phyloP scores from a whole-genome alignment of 768 basidiomycete species.

The Hygrocybe punicea region DNA sequence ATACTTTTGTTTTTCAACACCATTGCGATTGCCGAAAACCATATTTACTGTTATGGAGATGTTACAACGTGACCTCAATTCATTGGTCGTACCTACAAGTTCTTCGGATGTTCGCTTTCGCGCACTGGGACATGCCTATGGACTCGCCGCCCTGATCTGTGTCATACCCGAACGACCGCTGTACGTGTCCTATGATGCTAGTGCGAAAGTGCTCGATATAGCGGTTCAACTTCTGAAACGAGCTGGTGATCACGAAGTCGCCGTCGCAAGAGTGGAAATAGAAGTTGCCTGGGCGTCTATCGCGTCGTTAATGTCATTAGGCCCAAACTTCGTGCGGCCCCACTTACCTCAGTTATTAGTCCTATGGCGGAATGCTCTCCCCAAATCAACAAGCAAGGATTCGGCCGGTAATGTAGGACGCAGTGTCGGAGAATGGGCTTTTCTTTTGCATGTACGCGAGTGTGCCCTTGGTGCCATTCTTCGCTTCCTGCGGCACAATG shows the following conservation, averaged over 20 bases:
- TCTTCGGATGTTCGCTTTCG: constrained; percentile 68
- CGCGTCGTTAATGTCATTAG: constrained; percentile 85
- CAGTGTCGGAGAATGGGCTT: constrained; percentile 79
- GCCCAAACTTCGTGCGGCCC: constrained; percentile 88
- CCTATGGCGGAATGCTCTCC: constrained; percentile 94
- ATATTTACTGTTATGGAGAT: constrained; percentile 76
- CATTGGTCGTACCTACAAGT: constrained; percentile 67
- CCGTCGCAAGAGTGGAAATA: constrained; percentile 76
- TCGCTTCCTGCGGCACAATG: constrained; percentile 82
- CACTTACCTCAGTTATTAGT: constrained; percentile 93
- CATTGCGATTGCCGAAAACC: constrained; percentile 75
- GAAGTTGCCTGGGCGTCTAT: constrained; percentile 95
- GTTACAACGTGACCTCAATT: constrained; percentile 76
- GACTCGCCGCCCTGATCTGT: constrained; percentile 81
- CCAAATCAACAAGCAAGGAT: constrained; percentile 92
- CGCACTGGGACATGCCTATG: constrained; percentile 84
- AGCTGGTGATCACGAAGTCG: constrained; percentile 86
- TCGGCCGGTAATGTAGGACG: constrained; percentile 54
- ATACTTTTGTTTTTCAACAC: constrained; percentile 88
- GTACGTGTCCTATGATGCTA: constrained; percentile 92
- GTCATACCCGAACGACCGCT: constrained; percentile 83
- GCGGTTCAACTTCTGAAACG: constrained; percentile 87
- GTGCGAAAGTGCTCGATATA: constrained; percentile 86
- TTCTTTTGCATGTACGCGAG: constrained; percentile 87
- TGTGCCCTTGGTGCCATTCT: constrained; percentile 85